Evolutionary conservation across 2,329 filamentous ascomycete species (phyloP), one percentile per base, ranked within the genome.

Genomic region (Aureobasidium sp.): DNA sequence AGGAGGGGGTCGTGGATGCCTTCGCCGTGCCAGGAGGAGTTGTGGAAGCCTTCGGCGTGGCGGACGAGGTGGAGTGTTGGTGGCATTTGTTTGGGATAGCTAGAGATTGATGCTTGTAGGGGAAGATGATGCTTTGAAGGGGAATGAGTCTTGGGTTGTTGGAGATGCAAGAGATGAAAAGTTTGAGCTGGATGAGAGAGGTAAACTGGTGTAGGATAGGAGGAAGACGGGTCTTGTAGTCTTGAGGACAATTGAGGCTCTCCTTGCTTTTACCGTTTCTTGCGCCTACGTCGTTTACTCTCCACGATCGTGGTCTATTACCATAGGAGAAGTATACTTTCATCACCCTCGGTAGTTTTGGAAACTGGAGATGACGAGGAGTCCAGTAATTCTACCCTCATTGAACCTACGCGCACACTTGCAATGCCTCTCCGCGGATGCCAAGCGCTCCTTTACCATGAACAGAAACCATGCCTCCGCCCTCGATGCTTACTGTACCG

Each of bases 21-120:
- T 71, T 91, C 87, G 76, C 91, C 90, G 65, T 82, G 87, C 34
- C 78, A 69, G 65, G 70, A 79, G 70, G 93, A 82, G 74, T 96
- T 96, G 81, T 96, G 91, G 71, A 84, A 85, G 75, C 90, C 91
- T 72, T 80, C 75, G 14, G 87, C 88, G 73, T 91, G 87, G 74
- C 88, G 87, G 69, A 91, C 83, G 67, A 88, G 79, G 73, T 89
- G 84, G 67, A 89, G 77, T 47, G 79, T 83, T 12, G 72, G 73
- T 25, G 72, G 59, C 65, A 67, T 66, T 17, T 4, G 22, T 25
- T 29, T 22, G 20, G 12, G 2, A 17, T 2, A 2, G 27, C 25
- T 34, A 14, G 1, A 27, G 20, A 34, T 20, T 3, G 8, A 34
- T 8, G 17, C 47, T 49, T 49, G 27, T 22, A n/a, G 17, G 17